A percentile compares a stretch with the other conserved stretches of the same genome.
Conservation (phyloP, 75 land plant species). For the Pseudotsuga menziesii region DNA sequence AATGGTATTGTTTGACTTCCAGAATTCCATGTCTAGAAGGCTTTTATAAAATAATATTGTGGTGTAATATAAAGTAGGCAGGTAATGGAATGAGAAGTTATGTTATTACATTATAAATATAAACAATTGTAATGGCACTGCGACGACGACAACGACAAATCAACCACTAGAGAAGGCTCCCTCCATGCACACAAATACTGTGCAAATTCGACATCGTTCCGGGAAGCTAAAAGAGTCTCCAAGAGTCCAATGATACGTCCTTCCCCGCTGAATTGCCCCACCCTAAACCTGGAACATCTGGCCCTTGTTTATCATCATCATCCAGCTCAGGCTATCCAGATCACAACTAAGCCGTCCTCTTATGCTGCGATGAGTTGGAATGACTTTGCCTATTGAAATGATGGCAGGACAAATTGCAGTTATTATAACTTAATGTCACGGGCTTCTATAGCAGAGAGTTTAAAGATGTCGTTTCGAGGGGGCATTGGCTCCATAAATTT, state of each 20-base stretch:
- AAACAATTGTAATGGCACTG: too few relatives aligned
- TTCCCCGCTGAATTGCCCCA: neutral
- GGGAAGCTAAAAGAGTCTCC: neutral
- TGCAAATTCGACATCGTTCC: neutral
- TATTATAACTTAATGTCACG: conserved; percentile 32
- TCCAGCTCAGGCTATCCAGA: conserved; percentile 6
- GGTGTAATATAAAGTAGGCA: too few relatives aligned
- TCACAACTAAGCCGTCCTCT: conserved; percentile 59
- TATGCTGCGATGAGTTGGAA: conserved; percentile 35
- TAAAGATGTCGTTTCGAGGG: conserved; percentile 56
- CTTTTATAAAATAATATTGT: too few relatives aligned
- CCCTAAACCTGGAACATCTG: neutral
- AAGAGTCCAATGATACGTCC: neutral
- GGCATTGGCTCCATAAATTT: conserved; percentile 63
- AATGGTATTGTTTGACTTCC: too few relatives aligned
- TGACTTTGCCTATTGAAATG: conserved; percentile 54
- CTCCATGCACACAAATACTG: neutral
- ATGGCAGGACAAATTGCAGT: conserved; percentile 36
- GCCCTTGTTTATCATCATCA: too few relatives aligned
- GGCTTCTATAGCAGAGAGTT: conserved; percentile 60
- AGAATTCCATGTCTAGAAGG: too few relatives aligned
- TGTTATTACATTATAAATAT: too few relatives aligned
- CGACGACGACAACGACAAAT: too few relatives aligned
- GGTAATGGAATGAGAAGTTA: too few relatives aligned
- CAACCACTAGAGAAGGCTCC: neutral